Percentiles rank a stretch among this genome's conserved stretches.
These are phyloP conservation scores for Fusarium floridanum DNA, from an alignment of 2,329 filamentous ascomycete species.

Conservation along the genomic window DNA sequence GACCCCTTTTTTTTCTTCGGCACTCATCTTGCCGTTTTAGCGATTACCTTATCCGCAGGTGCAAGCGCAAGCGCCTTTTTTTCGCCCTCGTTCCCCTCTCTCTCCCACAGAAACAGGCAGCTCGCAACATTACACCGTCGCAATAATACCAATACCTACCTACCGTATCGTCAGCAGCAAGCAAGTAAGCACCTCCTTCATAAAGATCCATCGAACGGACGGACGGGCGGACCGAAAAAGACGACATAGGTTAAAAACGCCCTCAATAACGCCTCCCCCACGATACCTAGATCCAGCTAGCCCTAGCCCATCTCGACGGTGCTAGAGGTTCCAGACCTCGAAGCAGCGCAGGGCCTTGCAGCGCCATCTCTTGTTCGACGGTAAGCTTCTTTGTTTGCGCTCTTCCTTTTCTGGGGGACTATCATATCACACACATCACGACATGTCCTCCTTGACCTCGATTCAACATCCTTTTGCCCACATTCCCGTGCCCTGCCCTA, in stretches of 20 bases:
- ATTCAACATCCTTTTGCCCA: slow-evolving; percentile 10
- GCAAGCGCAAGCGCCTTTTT: background rate
- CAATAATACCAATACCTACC: background rate
- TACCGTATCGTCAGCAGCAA: background rate
- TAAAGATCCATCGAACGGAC: background rate
- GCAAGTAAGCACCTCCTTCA: background rate
- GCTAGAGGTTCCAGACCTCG: slow-evolving; percentile 40
- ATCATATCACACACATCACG: slow-evolving; percentile 1
- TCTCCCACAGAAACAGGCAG: background rate
- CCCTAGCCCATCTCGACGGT: slow-evolving; percentile 1
- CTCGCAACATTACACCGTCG: background rate
- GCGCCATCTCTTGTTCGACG: slow-evolving; percentile 11
- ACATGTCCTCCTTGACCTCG: background rate
- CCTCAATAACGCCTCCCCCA: slow-evolving; percentile 30
- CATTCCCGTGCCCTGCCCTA: slow-evolving; percentile 24
- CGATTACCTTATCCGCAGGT: background rate
- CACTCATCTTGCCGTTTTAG: background rate
- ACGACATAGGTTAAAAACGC: slow-evolving; percentile 19
- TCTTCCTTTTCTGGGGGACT: background rate
- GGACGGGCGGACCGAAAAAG: slow-evolving; percentile 34
- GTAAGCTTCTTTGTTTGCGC: slow-evolving; percentile 33
- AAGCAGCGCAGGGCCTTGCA: slow-evolving; percentile 4
- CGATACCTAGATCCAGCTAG: slow-evolving; percentile 27
- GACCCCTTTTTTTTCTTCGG: background rate
- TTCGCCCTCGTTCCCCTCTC: background rate